Conservation (phyloP, 768 basidiomycete genomes). For the Strobilomyces confusus region DNA sequence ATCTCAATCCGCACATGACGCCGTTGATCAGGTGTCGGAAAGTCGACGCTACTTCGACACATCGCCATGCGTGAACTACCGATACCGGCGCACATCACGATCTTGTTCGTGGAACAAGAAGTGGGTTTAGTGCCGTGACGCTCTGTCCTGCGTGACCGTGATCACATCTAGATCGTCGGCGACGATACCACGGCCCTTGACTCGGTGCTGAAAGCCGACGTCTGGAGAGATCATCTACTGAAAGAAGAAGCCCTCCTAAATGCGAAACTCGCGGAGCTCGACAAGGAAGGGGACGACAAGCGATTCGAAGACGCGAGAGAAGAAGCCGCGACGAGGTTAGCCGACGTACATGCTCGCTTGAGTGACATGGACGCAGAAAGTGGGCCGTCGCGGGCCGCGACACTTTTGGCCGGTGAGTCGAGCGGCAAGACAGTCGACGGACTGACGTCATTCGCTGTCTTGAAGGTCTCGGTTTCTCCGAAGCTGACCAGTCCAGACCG, state of each 20-base stretch:
- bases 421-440: not conserved
- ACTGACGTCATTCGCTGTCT: not conserved
- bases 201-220: slow-evolving; percentile 98
- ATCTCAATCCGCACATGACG: not conserved
- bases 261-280: slow-evolving; percentile 64
- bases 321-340: slow-evolving; percentile 73
- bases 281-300: slow-evolving; percentile 72
- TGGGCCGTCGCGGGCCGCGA: slow-evolving; percentile 90
- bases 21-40: slow-evolving; percentile 69
- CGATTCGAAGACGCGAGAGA: slow-evolving; percentile 82
- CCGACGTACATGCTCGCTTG: slow-evolving; percentile 84
- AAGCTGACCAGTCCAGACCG: slow-evolving; percentile 77
- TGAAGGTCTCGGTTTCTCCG: slow-evolving; percentile 88
- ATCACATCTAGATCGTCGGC: slow-evolving; percentile 64
- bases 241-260: slow-evolving; percentile 81
- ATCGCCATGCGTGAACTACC: slow-evolving; percentile 94
- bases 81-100: slow-evolving; percentile 92
- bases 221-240: slow-evolving; percentile 91
- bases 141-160: not conserved
- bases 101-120: slow-evolving; percentile 98
- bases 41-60: slow-evolving; percentile 91
- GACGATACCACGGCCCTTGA: slow-evolving; percentile 91
- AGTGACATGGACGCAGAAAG: slow-evolving; percentile 99
- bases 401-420: slow-evolving; percentile 72
- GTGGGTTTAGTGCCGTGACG: slow-evolving; percentile 35